Evolutionary conservation across 2,329 filamentous ascomycete species (phyloP).

Genomic region (Tolypocladium album): DNA sequence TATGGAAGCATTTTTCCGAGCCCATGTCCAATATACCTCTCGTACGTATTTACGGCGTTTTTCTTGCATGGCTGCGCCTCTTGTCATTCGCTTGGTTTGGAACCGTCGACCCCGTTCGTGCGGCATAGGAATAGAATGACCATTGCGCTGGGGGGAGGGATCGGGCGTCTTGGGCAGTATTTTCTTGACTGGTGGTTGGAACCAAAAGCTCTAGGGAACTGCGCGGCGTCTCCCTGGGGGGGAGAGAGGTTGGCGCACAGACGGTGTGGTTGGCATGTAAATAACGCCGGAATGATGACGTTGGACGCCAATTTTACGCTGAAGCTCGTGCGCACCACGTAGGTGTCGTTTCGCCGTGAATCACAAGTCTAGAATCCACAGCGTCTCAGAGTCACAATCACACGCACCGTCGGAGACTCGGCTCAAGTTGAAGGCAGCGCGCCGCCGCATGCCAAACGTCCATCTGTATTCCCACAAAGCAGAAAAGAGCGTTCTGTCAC

Average conservation of each 20-base stretch:
- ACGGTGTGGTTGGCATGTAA: constrained; percentile 3
- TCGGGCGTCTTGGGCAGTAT: not conserved
- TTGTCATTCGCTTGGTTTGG: not conserved
- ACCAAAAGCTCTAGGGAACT: not conserved
- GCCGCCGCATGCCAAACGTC: not conserved
- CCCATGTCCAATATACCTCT: not conserved
- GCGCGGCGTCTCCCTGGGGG: not conserved
- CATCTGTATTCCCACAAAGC: not conserved
- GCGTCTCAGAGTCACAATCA: not conserved
- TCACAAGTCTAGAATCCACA: not conserved
- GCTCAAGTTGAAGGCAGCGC: not conserved
- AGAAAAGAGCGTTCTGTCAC: not conserved
- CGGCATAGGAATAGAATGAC: not conserved
- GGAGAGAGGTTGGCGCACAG: constrained; percentile 1
- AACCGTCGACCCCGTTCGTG: not conserved
- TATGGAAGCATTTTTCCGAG: not conserved
- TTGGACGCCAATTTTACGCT: constrained; percentile 1
- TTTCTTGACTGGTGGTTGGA: not conserved
- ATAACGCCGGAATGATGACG: constrained; percentile 6
- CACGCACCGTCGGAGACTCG: not conserved
- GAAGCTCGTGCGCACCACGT: not conserved
- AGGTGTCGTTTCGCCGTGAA: not conserved
- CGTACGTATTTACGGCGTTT: not conserved
- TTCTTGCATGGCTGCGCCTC: not conserved
- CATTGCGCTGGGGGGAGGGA: not conserved